Percentiles rank a stretch among this genome's conserved stretches.
phyloP scores from a whole-genome alignment of 176 grass and related monocot species.

The Oryza coarctata region DNA sequence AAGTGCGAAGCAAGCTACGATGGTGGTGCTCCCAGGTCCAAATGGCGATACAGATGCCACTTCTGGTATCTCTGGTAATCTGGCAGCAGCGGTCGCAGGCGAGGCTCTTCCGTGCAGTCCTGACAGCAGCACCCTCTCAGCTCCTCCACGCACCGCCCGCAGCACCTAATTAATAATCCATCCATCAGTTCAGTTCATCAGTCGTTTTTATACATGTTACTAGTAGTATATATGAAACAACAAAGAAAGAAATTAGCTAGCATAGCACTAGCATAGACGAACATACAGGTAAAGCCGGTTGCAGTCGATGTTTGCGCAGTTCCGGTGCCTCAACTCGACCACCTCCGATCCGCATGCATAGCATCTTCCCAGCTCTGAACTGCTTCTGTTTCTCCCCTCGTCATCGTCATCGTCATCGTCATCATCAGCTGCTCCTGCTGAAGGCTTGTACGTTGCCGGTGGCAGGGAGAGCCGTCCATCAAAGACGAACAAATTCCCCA shows the following conservation, averaged over 20 bases:
- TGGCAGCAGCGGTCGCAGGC: constrained; percentile 68
- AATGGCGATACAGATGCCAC: constrained; percentile 83
- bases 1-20: neutral
- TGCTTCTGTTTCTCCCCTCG: neutral
- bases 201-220: neutral
- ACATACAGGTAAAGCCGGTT: constrained; percentile 83
- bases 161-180: too few relatives aligned
- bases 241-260: neutral
- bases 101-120: constrained; percentile 58
- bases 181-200: too few relatives aligned
- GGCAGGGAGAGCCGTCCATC: constrained; percentile 78
- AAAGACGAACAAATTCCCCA: constrained; percentile 92
- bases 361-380: constrained; percentile 55
- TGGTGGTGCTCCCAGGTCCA: neutral
- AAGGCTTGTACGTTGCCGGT: constrained; percentile 51
- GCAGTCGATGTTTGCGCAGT: constrained; percentile 92
- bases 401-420: neutral
- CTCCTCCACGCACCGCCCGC: constrained; percentile 56
- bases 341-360: constrained; percentile 64
- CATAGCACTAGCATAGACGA: neutral
- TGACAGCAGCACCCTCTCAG: constrained; percentile 77
- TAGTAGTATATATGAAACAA: neutral
- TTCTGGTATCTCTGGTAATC: constrained; percentile 70
- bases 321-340: constrained; percentile 74
- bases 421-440: neutral